phyloP scores from a whole-genome alignment of 2,329 filamentous ascomycete genomes.

The Fusarium anthophilum region DNA sequence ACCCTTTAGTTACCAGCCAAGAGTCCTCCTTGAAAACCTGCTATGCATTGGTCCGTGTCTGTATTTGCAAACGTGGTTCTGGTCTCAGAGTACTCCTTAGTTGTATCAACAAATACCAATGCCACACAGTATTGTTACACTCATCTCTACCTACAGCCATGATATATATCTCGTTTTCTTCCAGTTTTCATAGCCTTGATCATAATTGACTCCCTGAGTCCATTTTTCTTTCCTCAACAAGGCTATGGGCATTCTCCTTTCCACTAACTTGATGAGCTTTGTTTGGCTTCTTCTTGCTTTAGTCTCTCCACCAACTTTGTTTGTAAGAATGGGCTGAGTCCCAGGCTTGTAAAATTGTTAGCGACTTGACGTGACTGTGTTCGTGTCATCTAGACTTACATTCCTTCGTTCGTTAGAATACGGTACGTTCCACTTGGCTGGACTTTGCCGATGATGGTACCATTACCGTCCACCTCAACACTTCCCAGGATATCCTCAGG shows the following conservation, averaged over 20 bases:
- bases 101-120: background rate
- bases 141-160: constrained; percentile 14
- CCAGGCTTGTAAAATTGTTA: constrained; percentile 42
- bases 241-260: background rate
- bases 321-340: constrained; percentile 56
- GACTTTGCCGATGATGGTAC: constrained; percentile 66
- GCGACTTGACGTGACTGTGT: background rate
- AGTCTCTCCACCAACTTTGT: constrained; percentile 64
- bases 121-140: background rate
- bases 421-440: constrained; percentile 71
- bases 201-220: background rate
- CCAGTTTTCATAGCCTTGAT: background rate
- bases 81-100: background rate
- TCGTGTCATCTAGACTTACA: constrained; percentile 60
- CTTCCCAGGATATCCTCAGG: constrained; percentile 77
- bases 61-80: background rate
- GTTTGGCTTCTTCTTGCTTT: constrained; percentile 58
- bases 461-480: constrained; percentile 68
- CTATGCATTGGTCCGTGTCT: background rate
- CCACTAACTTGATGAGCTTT: constrained; percentile 42
- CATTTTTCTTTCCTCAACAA: background rate
- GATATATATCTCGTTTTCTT: constrained; percentile 3
- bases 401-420: constrained; percentile 71
- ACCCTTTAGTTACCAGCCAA: background rate
- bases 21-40: background rate